These are phyloP conservation scores for Dalechampia spathulata DNA, from an alignment of 441 rosid species.

Conservation along the genomic window DNA sequence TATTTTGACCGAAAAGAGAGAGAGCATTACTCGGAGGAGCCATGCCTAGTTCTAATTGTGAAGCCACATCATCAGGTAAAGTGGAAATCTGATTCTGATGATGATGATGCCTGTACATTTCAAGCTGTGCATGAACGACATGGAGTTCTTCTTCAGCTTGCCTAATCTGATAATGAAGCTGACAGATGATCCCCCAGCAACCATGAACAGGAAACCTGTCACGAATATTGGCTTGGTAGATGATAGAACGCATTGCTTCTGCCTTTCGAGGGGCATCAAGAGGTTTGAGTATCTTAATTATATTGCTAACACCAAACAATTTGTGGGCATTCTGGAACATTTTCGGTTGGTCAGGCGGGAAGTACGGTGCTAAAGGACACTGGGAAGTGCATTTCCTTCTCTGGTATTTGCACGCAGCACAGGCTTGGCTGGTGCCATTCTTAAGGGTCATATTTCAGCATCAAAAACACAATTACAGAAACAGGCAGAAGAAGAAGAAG, in stretches of 20 bases:
- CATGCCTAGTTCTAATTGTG: slow-evolving; percentile 75
- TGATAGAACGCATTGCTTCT: slow-evolving; percentile 50
- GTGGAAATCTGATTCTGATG: slow-evolving; percentile 25
- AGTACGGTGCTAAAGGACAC: slow-evolving; percentile 73
- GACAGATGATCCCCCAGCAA: slow-evolving; percentile 38
- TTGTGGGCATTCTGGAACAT: slow-evolving; percentile 70
- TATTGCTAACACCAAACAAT: slow-evolving; percentile 73
- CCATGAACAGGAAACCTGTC: slow-evolving; percentile 67
- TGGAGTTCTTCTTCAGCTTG: slow-evolving; percentile 41
- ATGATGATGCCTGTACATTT: slow-evolving; percentile 40
- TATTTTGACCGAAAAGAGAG: slow-evolving; percentile 23
- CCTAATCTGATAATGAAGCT: slow-evolving; percentile 42
- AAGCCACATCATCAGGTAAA: slow-evolving; percentile 39
- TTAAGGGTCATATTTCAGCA: too few relatives aligned
- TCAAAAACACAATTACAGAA: too few relatives aligned
- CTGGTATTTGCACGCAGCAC: slow-evolving; percentile 83
- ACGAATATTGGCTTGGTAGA: slow-evolving; percentile 69
- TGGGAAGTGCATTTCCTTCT: slow-evolving; percentile 67
- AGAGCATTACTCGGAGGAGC: slow-evolving; percentile 38
- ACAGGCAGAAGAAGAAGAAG: too few relatives aligned
- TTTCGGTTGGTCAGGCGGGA: slow-evolving; percentile 47
- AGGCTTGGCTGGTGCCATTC: too few relatives aligned
- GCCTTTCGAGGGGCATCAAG: slow-evolving; percentile 30
- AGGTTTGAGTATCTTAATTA: slow-evolving; percentile 42
- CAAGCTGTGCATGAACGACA: slow-evolving; percentile 44